Evolutionary conservation across 345 rosid genomes (phyloP).

Genomic region (Acer saccharum): DNA sequence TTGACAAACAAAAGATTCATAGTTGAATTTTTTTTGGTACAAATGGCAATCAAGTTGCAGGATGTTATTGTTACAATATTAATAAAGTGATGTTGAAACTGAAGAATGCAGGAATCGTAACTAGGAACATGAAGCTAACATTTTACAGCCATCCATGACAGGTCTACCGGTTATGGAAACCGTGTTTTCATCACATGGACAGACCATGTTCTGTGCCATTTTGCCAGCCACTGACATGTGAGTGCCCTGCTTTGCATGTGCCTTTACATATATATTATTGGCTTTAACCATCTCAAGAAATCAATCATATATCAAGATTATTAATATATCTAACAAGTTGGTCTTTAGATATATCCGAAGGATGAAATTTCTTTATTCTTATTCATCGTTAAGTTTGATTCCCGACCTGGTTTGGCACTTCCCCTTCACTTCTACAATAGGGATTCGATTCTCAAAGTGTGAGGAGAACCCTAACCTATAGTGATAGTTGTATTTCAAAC

Average conservation of each 20-base stretch:
- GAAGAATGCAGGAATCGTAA: neutral
- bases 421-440: too few species aligned
- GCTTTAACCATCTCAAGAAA: neutral
- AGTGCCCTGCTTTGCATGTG: neutral
- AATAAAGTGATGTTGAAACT: neutral
- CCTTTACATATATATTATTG: neutral
- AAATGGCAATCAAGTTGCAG: too few species aligned
- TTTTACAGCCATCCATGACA: neutral
- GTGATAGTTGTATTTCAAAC: too few species aligned
- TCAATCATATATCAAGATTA: neutral
- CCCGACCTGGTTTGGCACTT: too few species aligned
- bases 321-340: too few species aligned
- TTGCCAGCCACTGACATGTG: neutral
- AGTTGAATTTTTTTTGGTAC: too few species aligned
- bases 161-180: neutral
- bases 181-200: slow-evolving; percentile 15
- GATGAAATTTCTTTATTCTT: too few species aligned
- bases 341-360: too few species aligned
- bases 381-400: too few species aligned
- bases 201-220: neutral
- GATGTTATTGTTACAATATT: neutral
- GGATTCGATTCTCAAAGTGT: too few species aligned
- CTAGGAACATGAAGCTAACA: neutral
- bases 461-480: too few species aligned
- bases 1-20: too few species aligned